Base-by-base conservation (phyloP, 768 basidiomycete genomes). In the Termitomyces sp. region DNA sequence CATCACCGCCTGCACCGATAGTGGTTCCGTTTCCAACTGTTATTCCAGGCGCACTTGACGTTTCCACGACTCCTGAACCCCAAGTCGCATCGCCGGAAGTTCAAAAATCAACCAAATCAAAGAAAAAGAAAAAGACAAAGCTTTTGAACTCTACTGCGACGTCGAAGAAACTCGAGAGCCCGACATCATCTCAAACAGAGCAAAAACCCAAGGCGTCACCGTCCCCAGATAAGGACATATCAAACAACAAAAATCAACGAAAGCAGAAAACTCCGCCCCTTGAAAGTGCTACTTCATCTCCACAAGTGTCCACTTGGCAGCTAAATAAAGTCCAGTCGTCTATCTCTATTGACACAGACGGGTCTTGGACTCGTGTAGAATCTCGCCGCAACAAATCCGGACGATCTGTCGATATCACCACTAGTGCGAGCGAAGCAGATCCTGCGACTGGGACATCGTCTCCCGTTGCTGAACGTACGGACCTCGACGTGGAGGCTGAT, bases 331-430 rank as follows among this genome's bases (percentile, higher is more conserved):
- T 70, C 28, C 64, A 68, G 54, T 70, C 74, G 54, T 69, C 74
- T 54, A 66, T 68, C 42, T 75, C 71, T 15, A 64, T 69, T 49
- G 81, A 81, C 56, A 81, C 78, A 2, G 84, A 87, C 59, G 74
- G 77, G 34, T 83, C 83, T 5, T 89, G 88, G 88, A 88, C 87
- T 21, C 84, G 82, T 53, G 83, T 89, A n/a, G 79, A 80, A 58
- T 70, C 77, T n/a, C 74, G 71, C 52, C 72, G 60, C 17, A 47
- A 56, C 48, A 47, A 59, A 54, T 42, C 21, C 47, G 2, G 58
- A 51, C 67, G 67, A 22, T 65, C 66, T 17, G 72, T 69, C 40
- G 72, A 74, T 32, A 54, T 70, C 26, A 71, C 73, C 15, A 78
- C 75, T 55, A 84, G 84, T 65, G 68, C 79, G 11, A 80, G 79